phyloP scores from a whole-genome alignment of 1,284 basidiomycete genomes.

The Phellinidium pouzarii region DNA sequence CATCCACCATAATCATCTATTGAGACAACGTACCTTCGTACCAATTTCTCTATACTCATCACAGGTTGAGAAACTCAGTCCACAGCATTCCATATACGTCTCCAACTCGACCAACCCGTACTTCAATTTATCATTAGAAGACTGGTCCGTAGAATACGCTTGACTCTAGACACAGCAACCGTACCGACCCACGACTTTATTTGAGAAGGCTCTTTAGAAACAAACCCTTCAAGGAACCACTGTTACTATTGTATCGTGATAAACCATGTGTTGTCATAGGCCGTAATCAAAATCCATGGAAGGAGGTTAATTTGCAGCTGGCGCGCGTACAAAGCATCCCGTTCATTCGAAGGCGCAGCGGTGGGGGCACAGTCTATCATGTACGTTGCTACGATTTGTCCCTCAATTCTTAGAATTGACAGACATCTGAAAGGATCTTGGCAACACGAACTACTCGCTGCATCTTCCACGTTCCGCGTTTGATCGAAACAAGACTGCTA shows the following conservation, averaged over 20 bases:
- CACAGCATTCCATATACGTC: conserved; percentile 63
- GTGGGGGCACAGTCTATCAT: conserved; percentile 98
- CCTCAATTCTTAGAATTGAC: background rate
- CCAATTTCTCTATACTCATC: background rate
- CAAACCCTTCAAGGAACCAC: conserved; percentile 55
- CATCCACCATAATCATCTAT: conserved; percentile 1
- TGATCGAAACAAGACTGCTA: conserved; percentile 74
- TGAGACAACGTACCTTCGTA: background rate
- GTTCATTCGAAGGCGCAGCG: conserved; percentile 82
- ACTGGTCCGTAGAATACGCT: conserved; percentile 58
- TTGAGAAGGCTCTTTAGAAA: conserved; percentile 75
- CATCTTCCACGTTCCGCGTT: conserved; percentile 81
- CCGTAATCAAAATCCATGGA: conserved; percentile 98
- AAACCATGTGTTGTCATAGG: conserved; percentile 90
- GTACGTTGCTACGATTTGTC: conserved; percentile 44
- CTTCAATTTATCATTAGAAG: conserved; percentile 92
- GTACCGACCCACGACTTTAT: background rate
- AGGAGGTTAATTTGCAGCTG: conserved; percentile 76
- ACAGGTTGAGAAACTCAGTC: conserved; percentile 18
- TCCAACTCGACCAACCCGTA: conserved; percentile 82
- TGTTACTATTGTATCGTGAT: conserved; percentile 88
- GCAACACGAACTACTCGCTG: conserved; percentile 97
- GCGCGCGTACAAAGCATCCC: conserved; percentile 55
- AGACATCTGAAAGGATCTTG: conserved; percentile 64
- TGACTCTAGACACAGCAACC: background rate